Percentiles rank a stretch among this genome's conserved stretches.
Conservation (phyloP, 2,329 filamentous ascomycete species). For the Colletotrichum ledebouriae region DNA sequence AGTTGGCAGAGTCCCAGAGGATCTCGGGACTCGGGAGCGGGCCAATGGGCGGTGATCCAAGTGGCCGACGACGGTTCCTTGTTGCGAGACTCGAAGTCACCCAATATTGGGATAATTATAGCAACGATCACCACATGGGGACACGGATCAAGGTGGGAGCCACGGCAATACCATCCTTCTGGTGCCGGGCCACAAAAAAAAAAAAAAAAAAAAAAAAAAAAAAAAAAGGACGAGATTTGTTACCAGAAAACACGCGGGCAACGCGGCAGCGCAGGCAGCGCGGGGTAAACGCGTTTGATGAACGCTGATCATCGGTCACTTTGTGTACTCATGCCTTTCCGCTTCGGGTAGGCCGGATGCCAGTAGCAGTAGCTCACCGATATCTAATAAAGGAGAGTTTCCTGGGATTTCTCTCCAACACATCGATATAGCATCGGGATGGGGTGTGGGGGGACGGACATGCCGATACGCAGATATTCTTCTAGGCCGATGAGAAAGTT, state of each 20-base stretch:
- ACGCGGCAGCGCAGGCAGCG: not conserved
- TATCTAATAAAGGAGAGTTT: constrained; percentile 1
- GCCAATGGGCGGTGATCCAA: constrained; percentile 25
- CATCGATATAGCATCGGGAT: not conserved
- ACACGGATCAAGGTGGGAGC: constrained; percentile 8
- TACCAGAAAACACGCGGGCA: constrained; percentile 6
- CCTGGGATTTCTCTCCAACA: constrained; percentile 7
- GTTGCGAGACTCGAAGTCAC: not conserved
- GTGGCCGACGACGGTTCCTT: constrained; percentile 22
- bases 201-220: constrained; percentile 5
- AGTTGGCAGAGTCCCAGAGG: constrained; percentile 33
- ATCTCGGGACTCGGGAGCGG: constrained; percentile 5
- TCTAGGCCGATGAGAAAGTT: constrained; percentile 17
- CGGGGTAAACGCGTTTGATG: not conserved
- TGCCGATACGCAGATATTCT: constrained; percentile 34
- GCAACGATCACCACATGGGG: constrained; percentile 36
- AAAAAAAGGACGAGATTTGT: constrained; percentile 32
- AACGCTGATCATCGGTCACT: constrained; percentile 22
- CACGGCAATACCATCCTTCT: not conserved
- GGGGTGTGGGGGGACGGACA: constrained; percentile 24
- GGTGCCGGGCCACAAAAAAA: constrained; percentile 20
- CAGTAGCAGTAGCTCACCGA: constrained; percentile 1
- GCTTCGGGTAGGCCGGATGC: constrained; percentile 20
- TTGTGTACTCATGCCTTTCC: constrained; percentile 28
- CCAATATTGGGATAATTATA: constrained; percentile 35